Evolutionary conservation across 208 protist genomes (phyloP).

Genomic region (Leishmania tarentolae): DNA sequence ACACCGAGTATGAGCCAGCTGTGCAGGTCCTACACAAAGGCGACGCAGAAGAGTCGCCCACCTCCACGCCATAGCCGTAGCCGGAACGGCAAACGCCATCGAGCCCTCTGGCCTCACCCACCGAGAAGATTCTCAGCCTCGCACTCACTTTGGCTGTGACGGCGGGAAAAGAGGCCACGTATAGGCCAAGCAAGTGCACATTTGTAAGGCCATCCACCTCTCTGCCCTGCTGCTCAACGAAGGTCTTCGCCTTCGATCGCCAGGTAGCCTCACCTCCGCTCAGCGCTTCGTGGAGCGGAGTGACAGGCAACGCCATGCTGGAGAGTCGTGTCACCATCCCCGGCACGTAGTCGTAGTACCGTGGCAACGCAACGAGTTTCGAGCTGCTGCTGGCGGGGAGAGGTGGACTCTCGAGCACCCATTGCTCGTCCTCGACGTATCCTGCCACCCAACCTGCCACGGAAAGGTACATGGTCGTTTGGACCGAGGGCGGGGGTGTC

Average conservation of each 20-base stretch:
- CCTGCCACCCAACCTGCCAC: slow-evolving; percentile 23
- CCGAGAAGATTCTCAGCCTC: slow-evolving; percentile 4
- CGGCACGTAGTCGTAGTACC: slow-evolving; percentile 30
- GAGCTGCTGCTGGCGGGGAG: not conserved
- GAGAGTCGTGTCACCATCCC: slow-evolving; percentile 28
- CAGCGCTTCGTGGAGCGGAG: slow-evolving; percentile 10
- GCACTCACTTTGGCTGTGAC: slow-evolving; percentile 23
- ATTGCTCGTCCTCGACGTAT: slow-evolving; percentile 14
- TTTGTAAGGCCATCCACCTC: slow-evolving; percentile 8
- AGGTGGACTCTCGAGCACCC: slow-evolving; percentile 8
- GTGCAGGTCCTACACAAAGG: slow-evolving; percentile 8
- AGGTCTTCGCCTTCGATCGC: not conserved
- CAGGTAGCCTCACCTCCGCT: slow-evolving; percentile 13
- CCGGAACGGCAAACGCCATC: slow-evolving; percentile 28
- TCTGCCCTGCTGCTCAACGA: not conserved
- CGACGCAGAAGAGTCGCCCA: not conserved
- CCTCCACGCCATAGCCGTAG: not conserved
- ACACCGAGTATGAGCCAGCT: slow-evolving; percentile 16
- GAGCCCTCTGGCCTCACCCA: slow-evolving; percentile 6
- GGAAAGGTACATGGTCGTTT: slow-evolving; percentile 6
- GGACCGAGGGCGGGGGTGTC: not conserved
- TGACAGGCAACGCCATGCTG: not conserved
- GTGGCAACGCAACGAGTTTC: slow-evolving; percentile 2
- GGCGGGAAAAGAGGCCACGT: not conserved
- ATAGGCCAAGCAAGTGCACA: slow-evolving; percentile 1